Evolutionary conservation across 2,329 filamentous ascomycete species (phyloP).

Genomic region (Aphanocladium album): DNA sequence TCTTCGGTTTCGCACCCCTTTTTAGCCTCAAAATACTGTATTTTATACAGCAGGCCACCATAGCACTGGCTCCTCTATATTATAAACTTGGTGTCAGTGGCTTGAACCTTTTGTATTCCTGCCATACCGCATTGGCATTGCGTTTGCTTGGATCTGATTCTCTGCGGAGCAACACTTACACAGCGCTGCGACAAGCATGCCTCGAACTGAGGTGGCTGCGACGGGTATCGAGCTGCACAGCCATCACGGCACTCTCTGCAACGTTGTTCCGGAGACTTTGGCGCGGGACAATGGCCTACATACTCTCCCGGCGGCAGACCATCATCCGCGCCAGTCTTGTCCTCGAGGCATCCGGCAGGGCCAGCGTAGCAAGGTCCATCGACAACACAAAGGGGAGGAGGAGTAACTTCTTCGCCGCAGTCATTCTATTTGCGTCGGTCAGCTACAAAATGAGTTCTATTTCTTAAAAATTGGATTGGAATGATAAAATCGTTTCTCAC

Average conservation of each 20-base stretch:
- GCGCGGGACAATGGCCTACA: slow-evolving; percentile 6
- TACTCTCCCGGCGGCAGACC: not conserved
- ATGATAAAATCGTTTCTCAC: not conserved
- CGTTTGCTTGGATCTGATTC: not conserved
- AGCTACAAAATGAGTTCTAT: not conserved
- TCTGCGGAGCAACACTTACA: not conserved
- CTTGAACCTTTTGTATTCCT: not conserved
- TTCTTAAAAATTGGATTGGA: not conserved
- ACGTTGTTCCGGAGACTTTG: not conserved
- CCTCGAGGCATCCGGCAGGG: slow-evolving; percentile 2
- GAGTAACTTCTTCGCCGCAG: not conserved
- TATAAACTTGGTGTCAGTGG: not conserved
- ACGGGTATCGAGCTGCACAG: not conserved
- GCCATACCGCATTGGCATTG: not conserved
- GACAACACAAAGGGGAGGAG: not conserved
- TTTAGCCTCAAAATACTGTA: slow-evolving; percentile 1
- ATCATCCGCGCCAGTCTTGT: slow-evolving; percentile 3
- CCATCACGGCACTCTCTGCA: not conserved
- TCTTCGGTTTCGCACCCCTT: not conserved
- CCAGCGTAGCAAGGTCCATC: slow-evolving; percentile 7
- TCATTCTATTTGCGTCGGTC: not conserved
- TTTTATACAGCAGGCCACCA: not conserved
- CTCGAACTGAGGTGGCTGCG: not conserved
- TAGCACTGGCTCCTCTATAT: not conserved
- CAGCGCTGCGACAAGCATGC: not conserved